Percentiles rank a stretch among this genome's conserved stretches.
phyloP scores from a whole-genome alignment of 768 basidiomycete species.

The Boletus reticuloceps region DNA sequence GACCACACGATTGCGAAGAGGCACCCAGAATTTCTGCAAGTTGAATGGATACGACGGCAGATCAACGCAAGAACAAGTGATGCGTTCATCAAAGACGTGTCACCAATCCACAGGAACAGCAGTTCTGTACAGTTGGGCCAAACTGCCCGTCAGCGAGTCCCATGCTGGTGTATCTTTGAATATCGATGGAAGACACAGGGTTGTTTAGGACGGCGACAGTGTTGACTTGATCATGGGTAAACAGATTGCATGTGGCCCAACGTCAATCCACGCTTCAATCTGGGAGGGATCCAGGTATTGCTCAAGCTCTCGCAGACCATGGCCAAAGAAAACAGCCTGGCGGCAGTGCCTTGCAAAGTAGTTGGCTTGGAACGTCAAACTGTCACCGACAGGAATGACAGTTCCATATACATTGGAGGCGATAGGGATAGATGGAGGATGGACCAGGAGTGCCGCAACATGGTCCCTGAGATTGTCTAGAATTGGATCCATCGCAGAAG shows the following conservation, averaged over 20 bases:
- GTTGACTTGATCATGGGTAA: slow-evolving; percentile 52
- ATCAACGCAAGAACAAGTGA: slow-evolving; percentile 41
- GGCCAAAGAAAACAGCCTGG: slow-evolving; percentile 53
- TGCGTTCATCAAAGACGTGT: slow-evolving; percentile 46
- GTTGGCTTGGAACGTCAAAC: slow-evolving; percentile 41
- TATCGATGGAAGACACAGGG: slow-evolving; percentile 48
- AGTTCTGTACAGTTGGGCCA: slow-evolving; percentile 49
- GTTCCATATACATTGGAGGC: slow-evolving; percentile 60
- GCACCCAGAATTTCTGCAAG: slow-evolving; percentile 54
- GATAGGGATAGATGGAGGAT: slow-evolving; percentile 53
- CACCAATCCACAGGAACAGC: slow-evolving; percentile 50
- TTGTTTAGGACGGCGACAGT: slow-evolving; percentile 28
- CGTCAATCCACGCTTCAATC: slow-evolving; percentile 58
- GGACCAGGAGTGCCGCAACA: slow-evolving; percentile 36
- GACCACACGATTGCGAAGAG: slow-evolving; percentile 34
- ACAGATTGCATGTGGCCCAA: slow-evolving; percentile 60
- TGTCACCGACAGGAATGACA: slow-evolving; percentile 52
- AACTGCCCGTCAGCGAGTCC: slow-evolving; percentile 42
- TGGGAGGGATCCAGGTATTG: slow-evolving; percentile 23
- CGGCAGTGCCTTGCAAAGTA: slow-evolving; percentile 62
- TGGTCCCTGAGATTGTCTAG: slow-evolving; percentile 45
- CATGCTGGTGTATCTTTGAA: slow-evolving; percentile 43
- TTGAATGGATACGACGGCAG: slow-evolving; percentile 67
- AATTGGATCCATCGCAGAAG: slow-evolving; percentile 58
- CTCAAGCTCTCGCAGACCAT: slow-evolving; percentile 45